Conservation (phyloP, 208 protist species). For the Leishmania martiniquensis region DNA sequence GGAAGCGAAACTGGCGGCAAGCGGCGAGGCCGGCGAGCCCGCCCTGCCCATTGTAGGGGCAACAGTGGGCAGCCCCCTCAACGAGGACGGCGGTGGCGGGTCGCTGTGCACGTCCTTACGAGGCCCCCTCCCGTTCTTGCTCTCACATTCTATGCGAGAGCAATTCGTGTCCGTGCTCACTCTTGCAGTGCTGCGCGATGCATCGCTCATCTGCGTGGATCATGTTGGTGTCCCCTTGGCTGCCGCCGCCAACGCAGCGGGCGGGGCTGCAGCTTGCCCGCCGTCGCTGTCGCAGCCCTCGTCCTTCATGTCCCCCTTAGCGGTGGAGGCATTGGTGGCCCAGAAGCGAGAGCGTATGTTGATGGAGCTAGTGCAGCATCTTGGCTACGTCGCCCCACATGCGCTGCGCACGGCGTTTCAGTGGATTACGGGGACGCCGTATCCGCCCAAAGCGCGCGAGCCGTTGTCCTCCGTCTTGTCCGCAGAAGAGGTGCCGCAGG, state of each 20-base stretch:
- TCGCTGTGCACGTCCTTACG: background rate
- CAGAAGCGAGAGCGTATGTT: slow-evolving; percentile 16
- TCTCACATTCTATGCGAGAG: background rate
- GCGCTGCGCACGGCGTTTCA: slow-evolving; percentile 10
- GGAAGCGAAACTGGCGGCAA: background rate
- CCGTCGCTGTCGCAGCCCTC: background rate
- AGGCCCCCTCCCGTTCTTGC: background rate
- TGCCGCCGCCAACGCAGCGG: background rate
- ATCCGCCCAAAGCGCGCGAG: background rate
- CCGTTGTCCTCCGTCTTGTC: background rate
- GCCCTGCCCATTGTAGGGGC: background rate
- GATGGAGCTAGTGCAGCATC: slow-evolving; percentile 11
- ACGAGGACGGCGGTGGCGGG: too few relatives aligned
- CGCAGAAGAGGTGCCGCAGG: background rate
- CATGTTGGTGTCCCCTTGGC: background rate
- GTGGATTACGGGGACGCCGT: slow-evolving; percentile 21
- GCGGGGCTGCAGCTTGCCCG: background rate
- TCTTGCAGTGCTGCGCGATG: slow-evolving; percentile 19
- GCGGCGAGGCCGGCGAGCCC: background rate
- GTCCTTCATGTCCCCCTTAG: background rate
- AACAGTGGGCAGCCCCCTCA: background rate
- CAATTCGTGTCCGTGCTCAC: slow-evolving; percentile 12
- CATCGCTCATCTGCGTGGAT: slow-evolving; percentile 7
- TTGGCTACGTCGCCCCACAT: slow-evolving; percentile 24
- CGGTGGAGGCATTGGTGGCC: background rate